Evolutionary conservation across 495 filamentous ascomycete species (phyloP), one percentile per base, ranked within the genome.

Genomic region (Cercophora samala): DNA sequence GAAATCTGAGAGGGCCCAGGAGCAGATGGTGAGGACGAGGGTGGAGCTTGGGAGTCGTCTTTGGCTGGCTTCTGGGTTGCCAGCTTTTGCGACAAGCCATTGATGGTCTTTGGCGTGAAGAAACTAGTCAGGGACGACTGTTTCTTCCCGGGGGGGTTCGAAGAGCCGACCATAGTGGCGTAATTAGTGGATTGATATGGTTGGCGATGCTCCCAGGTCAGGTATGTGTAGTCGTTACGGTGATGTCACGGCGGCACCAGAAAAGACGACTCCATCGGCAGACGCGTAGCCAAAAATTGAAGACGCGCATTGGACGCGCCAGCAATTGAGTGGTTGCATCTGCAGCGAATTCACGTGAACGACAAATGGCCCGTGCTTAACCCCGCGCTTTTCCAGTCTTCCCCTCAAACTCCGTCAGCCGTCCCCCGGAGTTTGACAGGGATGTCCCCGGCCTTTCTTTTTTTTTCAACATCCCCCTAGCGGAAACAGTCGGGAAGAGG

Each of bases 81-180:
- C 58, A 11, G 58, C 58, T 62, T 68, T 67, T 71, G 68, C 60
- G 63, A 72, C 64, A 72, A 60, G 54, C 72, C 75, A 73, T 76
- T 76, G 69, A 76, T 69, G 6, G 90, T 79, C 72, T 86, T 91
- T 25, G 85, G 87, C 3, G 86, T 86, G 76, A 97, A 97, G 80
- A 97, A 97, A 75, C 86, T 93, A 1, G 92, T 93, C 61, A 97
- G 89, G 5, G 90, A 90, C 66, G 90, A 85, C 74, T 97, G 92
- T 72, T 89, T 92, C 76, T 89, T 88, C 8, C 67, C 75, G 63
- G 75, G 59, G 1, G 75, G 58, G 25, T 78, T 78, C 1, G 78
- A 65, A 29, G 76, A 69, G 9, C 75, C 73, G 5, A 78, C 73
- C 82, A 84, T 84, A 22, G 51, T 71, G 63, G 21, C 15, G 23